Base-by-base conservation (phyloP, 306 rosid genomes). In the Vigna hirtella region DNA sequence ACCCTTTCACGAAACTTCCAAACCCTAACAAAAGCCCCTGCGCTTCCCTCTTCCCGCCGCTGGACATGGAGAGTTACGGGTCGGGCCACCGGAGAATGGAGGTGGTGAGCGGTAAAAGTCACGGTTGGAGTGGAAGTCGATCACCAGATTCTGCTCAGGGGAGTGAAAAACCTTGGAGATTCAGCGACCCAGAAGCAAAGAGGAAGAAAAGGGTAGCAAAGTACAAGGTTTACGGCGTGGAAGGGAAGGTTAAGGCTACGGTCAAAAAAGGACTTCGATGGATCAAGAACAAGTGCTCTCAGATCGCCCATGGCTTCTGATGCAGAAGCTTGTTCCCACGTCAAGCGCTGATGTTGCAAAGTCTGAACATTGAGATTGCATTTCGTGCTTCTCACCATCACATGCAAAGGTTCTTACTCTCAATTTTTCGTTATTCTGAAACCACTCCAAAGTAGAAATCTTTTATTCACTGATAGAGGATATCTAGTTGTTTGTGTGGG, bases 271-370 rank as follows among this genome's bases (percentile, higher is more conserved):
- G 96, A 8, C 69, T 91, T 32, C 85, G 88, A 16, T 91, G 96
- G 96, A 83, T 91, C 73, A 91, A 91, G 88, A 87, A 55, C 8
- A 87, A 86, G 78, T 89, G 91, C 76, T 84, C 93, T 68, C 88
- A 83, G 81, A 84, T 89, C 42, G 85, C 85, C 53, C 89, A 73
- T 74, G 88, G 90, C 4, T 83, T 70, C 78, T 83, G 69, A 73
- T 16, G 7, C 43, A 14, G 12, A 34, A 7, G 0, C 34, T 42
- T 42, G 47, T 1, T 1, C 73, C 72, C 74, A 55, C 45, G 62
- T 55, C 3, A 20, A 3, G 20, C 49, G n/a, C 49, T 81, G 76
- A 66, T 10, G n/a, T 67, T 71, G 34, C 79, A 24, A 7, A 38
- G 26, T 52, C 51, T 42, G 18, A 16, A 7, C 14, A 45, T 10